Conservation (phyloP, 2,329 filamentous ascomycete genomes). For the Ceratocystis huliohia region DNA sequence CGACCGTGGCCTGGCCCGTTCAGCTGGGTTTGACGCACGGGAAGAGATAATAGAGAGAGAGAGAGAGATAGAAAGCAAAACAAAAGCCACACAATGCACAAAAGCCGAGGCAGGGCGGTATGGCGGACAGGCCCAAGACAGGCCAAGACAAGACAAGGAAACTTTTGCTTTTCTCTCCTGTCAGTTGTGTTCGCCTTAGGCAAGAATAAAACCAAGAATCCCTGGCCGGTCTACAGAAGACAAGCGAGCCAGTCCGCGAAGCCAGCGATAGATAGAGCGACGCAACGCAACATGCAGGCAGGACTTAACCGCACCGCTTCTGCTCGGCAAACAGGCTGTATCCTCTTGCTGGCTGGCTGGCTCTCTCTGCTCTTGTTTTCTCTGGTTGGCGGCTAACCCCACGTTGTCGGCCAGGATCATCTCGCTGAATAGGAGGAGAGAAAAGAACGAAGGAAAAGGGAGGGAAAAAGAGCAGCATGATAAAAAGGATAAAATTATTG, state of each 20-base stretch:
- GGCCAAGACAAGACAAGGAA: neutral
- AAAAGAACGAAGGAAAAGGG: too few relatives aligned
- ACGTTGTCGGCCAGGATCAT: neutral
- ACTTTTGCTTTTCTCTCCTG: neutral
- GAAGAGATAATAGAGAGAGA: neutral
- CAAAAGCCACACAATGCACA: neutral
- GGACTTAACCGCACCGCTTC: neutral
- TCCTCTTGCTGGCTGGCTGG: neutral
- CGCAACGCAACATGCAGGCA: neutral
- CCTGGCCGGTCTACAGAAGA: too few relatives aligned
- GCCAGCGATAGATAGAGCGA: neutral
- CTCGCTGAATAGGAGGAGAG: too few relatives aligned
- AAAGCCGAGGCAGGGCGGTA: too few relatives aligned
- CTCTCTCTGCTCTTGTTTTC: neutral
- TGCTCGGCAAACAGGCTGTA: neutral
- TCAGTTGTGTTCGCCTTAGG: neutral
- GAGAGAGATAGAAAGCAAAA: neutral
- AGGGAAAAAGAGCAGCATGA: neutral
- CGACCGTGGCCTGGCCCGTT: neutral
- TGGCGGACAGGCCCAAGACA: neutral
- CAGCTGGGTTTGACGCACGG: neutral
- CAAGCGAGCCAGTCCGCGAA: neutral
- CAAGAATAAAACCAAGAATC: neutral
- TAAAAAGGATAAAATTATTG: neutral
- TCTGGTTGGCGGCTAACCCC: constrained; percentile 5